Evolutionary conservation across 1,284 basidiomycete genomes (phyloP).

Genomic region (Marasmius fiardii): DNA sequence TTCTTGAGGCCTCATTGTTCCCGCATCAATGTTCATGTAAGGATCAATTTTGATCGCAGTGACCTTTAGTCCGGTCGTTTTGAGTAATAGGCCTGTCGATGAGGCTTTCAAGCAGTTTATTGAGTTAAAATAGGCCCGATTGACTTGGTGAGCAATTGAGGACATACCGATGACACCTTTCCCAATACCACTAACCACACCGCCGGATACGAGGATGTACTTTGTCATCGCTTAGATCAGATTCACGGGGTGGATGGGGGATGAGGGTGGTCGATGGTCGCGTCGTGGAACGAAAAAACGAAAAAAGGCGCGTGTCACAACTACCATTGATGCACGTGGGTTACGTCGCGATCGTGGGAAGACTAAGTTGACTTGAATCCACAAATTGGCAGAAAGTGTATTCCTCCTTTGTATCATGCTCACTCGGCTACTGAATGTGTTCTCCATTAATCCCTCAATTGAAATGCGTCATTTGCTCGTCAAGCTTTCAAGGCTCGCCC

Average conservation of each 20-base stretch:
- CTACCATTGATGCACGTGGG: background rate
- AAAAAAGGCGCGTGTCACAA: background rate
- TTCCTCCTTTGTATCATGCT: too few species aligned
- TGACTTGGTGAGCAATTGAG: conserved; percentile 20
- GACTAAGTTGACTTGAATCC: too few species aligned
- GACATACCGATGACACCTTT: conserved; percentile 90
- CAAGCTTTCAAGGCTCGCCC: too few species aligned
- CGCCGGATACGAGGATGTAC: conserved; percentile 89
- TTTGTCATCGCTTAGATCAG: conserved; percentile 60
- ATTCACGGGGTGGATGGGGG: background rate
- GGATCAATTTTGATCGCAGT: conserved; percentile 99
- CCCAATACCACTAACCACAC: conserved; percentile 92
- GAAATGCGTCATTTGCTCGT: too few species aligned
- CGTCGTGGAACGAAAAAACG: background rate
- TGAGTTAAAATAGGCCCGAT: conserved; percentile 2
- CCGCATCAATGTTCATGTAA: conserved; percentile 99
- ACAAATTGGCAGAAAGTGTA: too few species aligned
- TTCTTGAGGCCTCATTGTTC: conserved; percentile 98
- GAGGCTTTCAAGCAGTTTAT: conserved; percentile 60
- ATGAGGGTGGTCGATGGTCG: background rate
- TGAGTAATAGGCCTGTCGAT: conserved; percentile 93
- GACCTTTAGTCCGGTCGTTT: conserved; percentile 94
- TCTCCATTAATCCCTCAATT: too few species aligned
- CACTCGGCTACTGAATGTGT: too few species aligned
- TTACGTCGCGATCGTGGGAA: too few species aligned